phyloP scores from a whole-genome alignment of 257 asterid species.

The Solanum virginianum region DNA sequence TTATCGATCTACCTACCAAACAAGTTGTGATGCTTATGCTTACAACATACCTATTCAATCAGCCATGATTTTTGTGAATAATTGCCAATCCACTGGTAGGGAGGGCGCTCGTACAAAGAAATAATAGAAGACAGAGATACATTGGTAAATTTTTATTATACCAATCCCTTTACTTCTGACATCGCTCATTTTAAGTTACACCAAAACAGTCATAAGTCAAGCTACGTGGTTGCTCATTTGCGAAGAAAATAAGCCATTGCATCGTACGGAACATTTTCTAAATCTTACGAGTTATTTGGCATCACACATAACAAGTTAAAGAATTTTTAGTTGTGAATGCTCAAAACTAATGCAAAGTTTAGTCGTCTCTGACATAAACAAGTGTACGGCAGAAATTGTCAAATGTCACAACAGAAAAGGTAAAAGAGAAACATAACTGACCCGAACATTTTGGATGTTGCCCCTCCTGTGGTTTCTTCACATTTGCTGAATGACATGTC shows the following conservation, averaged over 20 bases:
- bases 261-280: not conserved
- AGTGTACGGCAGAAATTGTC: not conserved
- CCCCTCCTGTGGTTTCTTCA: slow-evolving; percentile 37
- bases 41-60: not conserved
- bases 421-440: slow-evolving; percentile 1
- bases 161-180: not conserved
- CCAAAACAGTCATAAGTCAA: not conserved
- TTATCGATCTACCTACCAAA: not conserved
- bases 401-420: not conserved
- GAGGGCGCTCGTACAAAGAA: not conserved
- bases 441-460: slow-evolving; percentile 39
- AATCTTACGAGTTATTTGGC: not conserved
- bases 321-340: not conserved
- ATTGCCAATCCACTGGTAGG: not conserved
- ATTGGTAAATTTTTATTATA: not conserved
- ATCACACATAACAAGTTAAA: not conserved
- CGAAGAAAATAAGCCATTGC: not conserved
- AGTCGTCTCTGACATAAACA: not conserved
- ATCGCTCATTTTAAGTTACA: not conserved
- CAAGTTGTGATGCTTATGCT: not conserved
- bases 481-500: slow-evolving; percentile 14
- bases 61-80: not conserved
- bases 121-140: not conserved
- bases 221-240: not conserved
- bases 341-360: not conserved